Percentiles rank a stretch among this genome's conserved stretches.
phyloP scores from a whole-genome alignment of 192 early-diverging fungal species.

The Coemansia erecta region DNA sequence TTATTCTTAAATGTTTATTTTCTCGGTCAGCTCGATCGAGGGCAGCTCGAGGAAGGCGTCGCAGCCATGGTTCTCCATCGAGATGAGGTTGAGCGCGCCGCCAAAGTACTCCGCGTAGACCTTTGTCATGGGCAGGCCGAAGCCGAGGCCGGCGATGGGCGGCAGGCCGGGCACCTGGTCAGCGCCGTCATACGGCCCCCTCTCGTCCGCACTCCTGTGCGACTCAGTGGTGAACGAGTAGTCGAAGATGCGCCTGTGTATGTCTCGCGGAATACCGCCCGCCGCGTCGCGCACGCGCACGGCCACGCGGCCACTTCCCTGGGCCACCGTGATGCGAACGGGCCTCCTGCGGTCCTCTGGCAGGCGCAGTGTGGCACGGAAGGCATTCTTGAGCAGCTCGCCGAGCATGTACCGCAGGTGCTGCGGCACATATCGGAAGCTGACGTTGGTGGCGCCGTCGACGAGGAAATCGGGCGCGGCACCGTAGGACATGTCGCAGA shows the following conservation, averaged over 20 bases:
- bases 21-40: constrained; percentile 19
- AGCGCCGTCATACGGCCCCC: no score
- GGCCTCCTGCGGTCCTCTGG: no score
- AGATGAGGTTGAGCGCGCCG: constrained; percentile 28
- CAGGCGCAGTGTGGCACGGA: constrained; percentile 78
- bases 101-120: constrained; percentile 42
- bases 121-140: constrained; percentile 38
- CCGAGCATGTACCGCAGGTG: constrained; percentile 87
- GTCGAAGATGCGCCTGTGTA: constrained; percentile 74
- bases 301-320: constrained; percentile 66
- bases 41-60: constrained; percentile 39
- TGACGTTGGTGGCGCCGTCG: constrained; percentile 28
- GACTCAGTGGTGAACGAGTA: constrained; percentile 86
- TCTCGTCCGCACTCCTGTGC: constrained; percentile 32
- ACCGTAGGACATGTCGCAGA: constrained; percentile 87
- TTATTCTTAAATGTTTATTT: no score
- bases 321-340: constrained; percentile 73
- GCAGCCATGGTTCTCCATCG: constrained; percentile 29
- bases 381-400: constrained; percentile 85
- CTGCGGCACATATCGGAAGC: constrained; percentile 67
- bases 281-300: constrained; percentile 83
- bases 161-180: neutral
- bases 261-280: constrained; percentile 76
- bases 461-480: constrained; percentile 65
- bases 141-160: constrained; percentile 30